phyloP scores from a whole-genome alignment of 371 early-diverging fungal species.

The Dichotomocladium elegans region DNA sequence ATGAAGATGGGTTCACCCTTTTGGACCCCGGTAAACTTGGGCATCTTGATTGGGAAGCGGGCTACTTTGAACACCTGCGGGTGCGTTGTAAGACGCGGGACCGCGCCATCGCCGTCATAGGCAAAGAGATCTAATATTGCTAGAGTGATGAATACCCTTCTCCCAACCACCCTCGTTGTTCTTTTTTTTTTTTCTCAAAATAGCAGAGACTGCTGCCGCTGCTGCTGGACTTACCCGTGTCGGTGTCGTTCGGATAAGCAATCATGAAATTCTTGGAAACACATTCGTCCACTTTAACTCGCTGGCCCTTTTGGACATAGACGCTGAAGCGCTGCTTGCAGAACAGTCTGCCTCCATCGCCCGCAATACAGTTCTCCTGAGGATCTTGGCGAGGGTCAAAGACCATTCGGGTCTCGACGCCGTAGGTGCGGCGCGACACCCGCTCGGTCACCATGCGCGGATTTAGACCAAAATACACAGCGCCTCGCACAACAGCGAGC shows the following conservation, averaged over 20 bases:
- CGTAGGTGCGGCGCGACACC: conserved; percentile 59
- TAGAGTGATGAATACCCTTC: conserved; percentile 20
- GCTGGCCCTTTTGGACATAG: conserved; percentile 57
- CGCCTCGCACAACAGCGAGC: conserved; percentile 47
- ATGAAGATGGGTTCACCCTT: conserved; percentile 42
- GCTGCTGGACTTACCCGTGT: conserved; percentile 29
- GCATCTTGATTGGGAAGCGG: conserved; percentile 50
- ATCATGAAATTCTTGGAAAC: conserved; percentile 63
- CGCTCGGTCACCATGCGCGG: conserved; percentile 56
- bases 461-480: conserved; percentile 56
- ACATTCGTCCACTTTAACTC: conserved; percentile 55
- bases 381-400: conserved; percentile 56
- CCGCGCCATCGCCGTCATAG: conserved; percentile 40
- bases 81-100: conserved; percentile 44
- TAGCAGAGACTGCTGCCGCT: neutral
- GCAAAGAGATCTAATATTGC: conserved; percentile 46
- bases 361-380: conserved; percentile 53
- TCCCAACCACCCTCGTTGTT: too few species aligned
- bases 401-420: conserved; percentile 61
- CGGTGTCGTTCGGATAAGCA: conserved; percentile 53
- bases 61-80: conserved; percentile 45
- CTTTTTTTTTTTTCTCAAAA: too few species aligned
- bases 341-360: conserved; percentile 42
- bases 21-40: conserved; percentile 39
- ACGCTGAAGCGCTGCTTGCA: conserved; percentile 60